Conservation (phyloP, 164 flowering plant species). For the Liquidambar formosana region DNA sequence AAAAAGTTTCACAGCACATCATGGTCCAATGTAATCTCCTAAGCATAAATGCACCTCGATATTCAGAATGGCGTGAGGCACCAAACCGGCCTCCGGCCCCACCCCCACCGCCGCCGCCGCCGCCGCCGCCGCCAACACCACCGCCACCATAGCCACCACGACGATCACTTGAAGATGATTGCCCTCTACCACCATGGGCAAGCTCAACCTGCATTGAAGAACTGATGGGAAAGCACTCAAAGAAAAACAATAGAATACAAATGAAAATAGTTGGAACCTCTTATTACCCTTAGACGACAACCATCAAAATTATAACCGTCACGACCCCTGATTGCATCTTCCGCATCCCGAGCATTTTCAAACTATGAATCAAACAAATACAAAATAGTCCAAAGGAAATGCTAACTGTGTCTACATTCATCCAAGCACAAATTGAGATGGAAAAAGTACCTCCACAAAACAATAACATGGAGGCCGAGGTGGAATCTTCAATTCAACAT, state of each 20-base stretch:
- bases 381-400: background rate
- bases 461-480: constrained; percentile 94
- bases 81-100: constrained; percentile 61
- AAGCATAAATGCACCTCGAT: constrained; percentile 59
- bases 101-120: constrained; percentile 48
- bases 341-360: constrained; percentile 91
- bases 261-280: constrained; percentile 4
- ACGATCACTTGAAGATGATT: constrained; percentile 71
- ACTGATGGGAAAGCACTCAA: constrained; percentile 9
- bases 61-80: constrained; percentile 81
- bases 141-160: constrained; percentile 67
- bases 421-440: background rate
- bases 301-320: constrained; percentile 98
- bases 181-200: constrained; percentile 98
- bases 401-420: background rate
- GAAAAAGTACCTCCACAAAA: constrained; percentile 83
- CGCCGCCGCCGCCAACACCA: constrained; percentile 47
- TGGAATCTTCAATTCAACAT: constrained; percentile 93
- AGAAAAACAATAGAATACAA: background rate
- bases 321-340: constrained; percentile 97
- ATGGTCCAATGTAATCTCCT: background rate
- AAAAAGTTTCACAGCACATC: background rate
- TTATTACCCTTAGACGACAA: constrained; percentile 84
- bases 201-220: constrained; percentile 78
- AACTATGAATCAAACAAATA: constrained; percentile 44